Base-by-base conservation (phyloP, 225 moss, liverwort and hornwort genomes). In the Pseudisothecium myosuroides region DNA sequence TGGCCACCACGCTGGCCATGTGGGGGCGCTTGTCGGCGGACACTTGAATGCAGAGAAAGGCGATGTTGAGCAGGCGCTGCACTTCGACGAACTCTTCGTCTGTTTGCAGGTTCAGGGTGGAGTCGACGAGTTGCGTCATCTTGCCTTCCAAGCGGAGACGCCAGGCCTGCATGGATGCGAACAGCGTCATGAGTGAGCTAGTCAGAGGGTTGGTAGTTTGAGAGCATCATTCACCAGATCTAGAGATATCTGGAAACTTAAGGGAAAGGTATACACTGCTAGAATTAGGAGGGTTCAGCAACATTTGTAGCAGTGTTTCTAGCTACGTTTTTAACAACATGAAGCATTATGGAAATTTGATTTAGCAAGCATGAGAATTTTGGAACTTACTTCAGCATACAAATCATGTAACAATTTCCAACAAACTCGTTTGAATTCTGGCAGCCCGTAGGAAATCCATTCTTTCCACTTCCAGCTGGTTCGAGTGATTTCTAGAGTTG, bases 1-100 rank as follows among this genome's bases (percentile, higher is more conserved):
- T 92, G 39, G 86, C 88, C 66, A 94, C 94, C 27, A 95, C 94
- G 31, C 89, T 90, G 63, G 91, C 85, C 95, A 95, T 95, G 69
- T 52, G 81, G 27, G 94, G 94, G 14, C 95, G 94, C 54, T 88
- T 89, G 31, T 83, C 89, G 2, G 87, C 64, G 9, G 89, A 77
- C 37, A 56, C 43, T 45, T 93, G 90, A 78, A 93, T 62, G 50
- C 95, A 95, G 16, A 91, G 83, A 31, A 95, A 92, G 52, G 92
- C 95, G 37, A 93, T 82, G 36, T 89, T 85, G 43, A 92, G 80
- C 21, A 92, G 81, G 12, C 85, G 77, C 24, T 88, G 80, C 18
- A 91, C 88, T 47, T 92, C 91, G 1, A 65, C 50, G 12, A 80
- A 41, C 77, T 87, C 91, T 63, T 94, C 93, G 73, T 90, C 90